phyloP scores from a whole-genome alignment of 2,329 filamentous ascomycete species.

The Cladosporium sphaerospermum region DNA sequence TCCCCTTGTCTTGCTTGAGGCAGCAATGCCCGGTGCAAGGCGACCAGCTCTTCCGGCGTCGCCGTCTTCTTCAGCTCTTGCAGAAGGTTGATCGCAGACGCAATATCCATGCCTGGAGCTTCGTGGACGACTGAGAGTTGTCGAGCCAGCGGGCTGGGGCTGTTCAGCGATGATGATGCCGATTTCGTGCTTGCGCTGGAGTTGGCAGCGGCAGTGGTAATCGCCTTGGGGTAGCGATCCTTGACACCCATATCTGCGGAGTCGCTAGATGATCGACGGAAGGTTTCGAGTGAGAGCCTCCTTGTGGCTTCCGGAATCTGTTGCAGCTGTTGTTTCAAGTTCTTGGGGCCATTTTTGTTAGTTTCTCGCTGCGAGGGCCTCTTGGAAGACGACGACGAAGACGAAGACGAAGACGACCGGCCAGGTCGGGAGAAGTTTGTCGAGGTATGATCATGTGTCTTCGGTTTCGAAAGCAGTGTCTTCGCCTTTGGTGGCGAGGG shows the following conservation, averaged over 20 bases:
- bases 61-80: slow-evolving; percentile 44
- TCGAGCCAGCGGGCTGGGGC: slow-evolving; percentile 11
- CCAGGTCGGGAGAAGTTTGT: background rate
- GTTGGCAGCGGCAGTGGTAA: slow-evolving; percentile 9
- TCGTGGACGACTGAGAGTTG: slow-evolving; percentile 27
- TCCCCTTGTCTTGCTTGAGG: slow-evolving; percentile 14
- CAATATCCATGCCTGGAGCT: slow-evolving; percentile 34
- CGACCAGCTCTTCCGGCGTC: slow-evolving; percentile 43
- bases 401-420: slow-evolving; percentile 1
- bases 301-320: slow-evolving; percentile 14
- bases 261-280: slow-evolving; percentile 6
- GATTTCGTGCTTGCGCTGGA: slow-evolving; percentile 13
- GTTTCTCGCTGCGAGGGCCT: slow-evolving; percentile 1
- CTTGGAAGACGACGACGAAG: slow-evolving; percentile 4
- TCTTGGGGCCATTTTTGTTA: slow-evolving; percentile 11
- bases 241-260: slow-evolving; percentile 12
- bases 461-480: slow-evolving; percentile 9
- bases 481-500: background rate
- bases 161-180: slow-evolving; percentile 16
- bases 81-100: slow-evolving; percentile 39
- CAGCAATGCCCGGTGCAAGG: slow-evolving; percentile 33
- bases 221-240: slow-evolving; percentile 9
- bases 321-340: slow-evolving; percentile 17
- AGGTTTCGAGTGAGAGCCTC: slow-evolving; percentile 8
- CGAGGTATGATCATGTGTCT: slow-evolving; percentile 8